These are phyloP conservation scores for Melanogaster broomeanus DNA, from an alignment of 768 basidiomycete genomes.

Conservation along the genomic window DNA sequence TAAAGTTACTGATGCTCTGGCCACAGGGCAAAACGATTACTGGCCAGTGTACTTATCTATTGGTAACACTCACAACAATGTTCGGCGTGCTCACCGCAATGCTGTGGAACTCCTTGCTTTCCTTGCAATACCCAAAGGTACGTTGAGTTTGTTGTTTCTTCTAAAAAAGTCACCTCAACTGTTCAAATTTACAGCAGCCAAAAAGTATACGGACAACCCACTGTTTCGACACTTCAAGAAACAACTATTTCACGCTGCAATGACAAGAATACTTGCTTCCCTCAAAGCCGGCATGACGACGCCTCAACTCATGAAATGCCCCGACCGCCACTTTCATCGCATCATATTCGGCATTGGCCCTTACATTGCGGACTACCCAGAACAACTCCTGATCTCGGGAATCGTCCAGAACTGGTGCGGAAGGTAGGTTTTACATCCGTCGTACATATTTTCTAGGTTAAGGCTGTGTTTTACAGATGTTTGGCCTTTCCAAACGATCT, in stretches of 20 bases:
- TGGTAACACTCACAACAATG: constrained; percentile 17
- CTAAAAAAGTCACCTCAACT: neutral
- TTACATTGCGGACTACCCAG: constrained; percentile 42
- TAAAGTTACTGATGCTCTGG: too few species aligned
- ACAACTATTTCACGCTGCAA: constrained; percentile 34
- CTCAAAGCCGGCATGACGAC: constrained; percentile 25
- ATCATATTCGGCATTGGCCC: constrained; percentile 34
- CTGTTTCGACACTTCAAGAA: constrained; percentile 30
- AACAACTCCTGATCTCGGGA: constrained; percentile 36
- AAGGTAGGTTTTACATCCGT: neutral
- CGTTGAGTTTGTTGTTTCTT: constrained; percentile 6
- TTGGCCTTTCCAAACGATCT: neutral
- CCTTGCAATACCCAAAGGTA: constrained; percentile 5
- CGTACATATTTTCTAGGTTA: too few species aligned
- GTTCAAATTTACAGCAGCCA: constrained; percentile 3
- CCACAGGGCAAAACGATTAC: constrained; percentile 23
- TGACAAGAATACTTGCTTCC: constrained; percentile 5
- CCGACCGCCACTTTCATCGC: constrained; percentile 20
- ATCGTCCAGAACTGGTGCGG: constrained; percentile 37
- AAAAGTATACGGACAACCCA: constrained; percentile 1
- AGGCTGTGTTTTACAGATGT: neutral
- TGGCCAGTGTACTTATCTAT: constrained; percentile 17
- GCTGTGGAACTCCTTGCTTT: constrained; percentile 12
- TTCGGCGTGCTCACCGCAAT: constrained; percentile 10
- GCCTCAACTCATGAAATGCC: constrained; percentile 23